Conservation (phyloP, 2,329 filamentous ascomycete species). For the Fusarium sp. region DNA sequence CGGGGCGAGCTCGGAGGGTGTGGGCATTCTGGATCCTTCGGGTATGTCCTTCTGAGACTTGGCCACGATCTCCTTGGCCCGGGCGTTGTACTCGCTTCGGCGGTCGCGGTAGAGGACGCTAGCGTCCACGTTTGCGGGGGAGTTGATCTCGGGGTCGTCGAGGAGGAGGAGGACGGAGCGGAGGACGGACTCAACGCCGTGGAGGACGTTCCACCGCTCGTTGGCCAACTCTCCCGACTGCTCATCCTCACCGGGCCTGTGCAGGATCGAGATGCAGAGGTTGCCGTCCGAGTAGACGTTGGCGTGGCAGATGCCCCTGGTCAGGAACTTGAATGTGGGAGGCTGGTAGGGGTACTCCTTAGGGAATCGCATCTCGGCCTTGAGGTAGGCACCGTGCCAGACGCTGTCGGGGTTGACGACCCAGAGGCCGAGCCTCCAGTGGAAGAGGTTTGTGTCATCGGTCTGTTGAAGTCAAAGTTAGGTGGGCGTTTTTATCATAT, state of each 20-base stretch:
- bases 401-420: slow-evolving; percentile 90
- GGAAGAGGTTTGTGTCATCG: slow-evolving; percentile 81
- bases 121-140: slow-evolving; percentile 93
- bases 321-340: slow-evolving; percentile 84
- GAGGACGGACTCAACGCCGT: slow-evolving; percentile 92
- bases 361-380: slow-evolving; percentile 85
- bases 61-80: slow-evolving; percentile 74
- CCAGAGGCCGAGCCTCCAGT: slow-evolving; percentile 88
- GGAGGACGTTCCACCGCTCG: slow-evolving; percentile 93
- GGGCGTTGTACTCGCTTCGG: slow-evolving; percentile 71
- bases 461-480: slow-evolving; percentile 57
- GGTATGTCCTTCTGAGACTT: slow-evolving; percentile 82
- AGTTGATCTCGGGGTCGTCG: slow-evolving; percentile 92
- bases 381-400: slow-evolving; percentile 94
- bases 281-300: slow-evolving; percentile 93
- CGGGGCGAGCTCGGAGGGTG: slow-evolving; percentile 67
- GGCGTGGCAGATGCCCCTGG: slow-evolving; percentile 81
- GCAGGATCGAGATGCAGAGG: slow-evolving; percentile 95
- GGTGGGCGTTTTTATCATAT: neutral
- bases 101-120: slow-evolving; percentile 83
- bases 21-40: slow-evolving; percentile 80
- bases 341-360: slow-evolving; percentile 89
- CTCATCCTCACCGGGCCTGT: slow-evolving; percentile 87
- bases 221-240: slow-evolving; percentile 90
- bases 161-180: slow-evolving; percentile 91